Conservation (phyloP, 1,284 basidiomycete genomes). For the Puccinia horiana region DNA sequence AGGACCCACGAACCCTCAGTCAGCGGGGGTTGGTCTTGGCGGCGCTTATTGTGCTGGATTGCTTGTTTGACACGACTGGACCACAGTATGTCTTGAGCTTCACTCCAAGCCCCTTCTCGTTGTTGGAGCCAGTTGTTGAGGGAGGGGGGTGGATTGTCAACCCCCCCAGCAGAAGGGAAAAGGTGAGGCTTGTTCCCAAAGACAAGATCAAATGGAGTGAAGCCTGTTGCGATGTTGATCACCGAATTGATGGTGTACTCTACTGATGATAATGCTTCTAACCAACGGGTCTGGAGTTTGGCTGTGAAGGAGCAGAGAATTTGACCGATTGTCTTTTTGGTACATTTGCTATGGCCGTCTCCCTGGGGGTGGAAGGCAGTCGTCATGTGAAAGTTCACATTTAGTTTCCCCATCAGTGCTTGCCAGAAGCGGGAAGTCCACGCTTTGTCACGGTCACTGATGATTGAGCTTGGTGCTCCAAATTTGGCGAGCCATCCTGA, state of each 20-base stretch:
- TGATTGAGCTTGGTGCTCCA: conserved; percentile 53
- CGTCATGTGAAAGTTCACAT: not conserved
- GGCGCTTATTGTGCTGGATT: not conserved
- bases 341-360: conserved; percentile 50
- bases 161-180: conserved; percentile 49
- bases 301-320: conserved; percentile 44
- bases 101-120: not conserved
- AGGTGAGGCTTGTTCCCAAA: conserved; percentile 45
- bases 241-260: conserved; percentile 51
- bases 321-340: conserved; percentile 57
- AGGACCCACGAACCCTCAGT: not conserved
- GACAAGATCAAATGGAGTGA: conserved; percentile 49
- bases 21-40: not conserved
- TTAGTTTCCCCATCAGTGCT: conserved; percentile 29
- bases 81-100: not conserved
- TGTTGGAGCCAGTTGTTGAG: not conserved
- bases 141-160: not conserved
- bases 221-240: conserved; percentile 50
- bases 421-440: conserved; percentile 55
- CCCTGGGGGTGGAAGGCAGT: conserved; percentile 53
- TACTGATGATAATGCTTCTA: conserved; percentile 20
- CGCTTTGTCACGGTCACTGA: conserved; percentile 54
- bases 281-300: conserved; percentile 55
- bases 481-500: not conserved
- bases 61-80: conserved; percentile 7